Conservation (phyloP, 2,329 filamentous ascomycete genomes). For the Botrytis galanthina region DNA sequence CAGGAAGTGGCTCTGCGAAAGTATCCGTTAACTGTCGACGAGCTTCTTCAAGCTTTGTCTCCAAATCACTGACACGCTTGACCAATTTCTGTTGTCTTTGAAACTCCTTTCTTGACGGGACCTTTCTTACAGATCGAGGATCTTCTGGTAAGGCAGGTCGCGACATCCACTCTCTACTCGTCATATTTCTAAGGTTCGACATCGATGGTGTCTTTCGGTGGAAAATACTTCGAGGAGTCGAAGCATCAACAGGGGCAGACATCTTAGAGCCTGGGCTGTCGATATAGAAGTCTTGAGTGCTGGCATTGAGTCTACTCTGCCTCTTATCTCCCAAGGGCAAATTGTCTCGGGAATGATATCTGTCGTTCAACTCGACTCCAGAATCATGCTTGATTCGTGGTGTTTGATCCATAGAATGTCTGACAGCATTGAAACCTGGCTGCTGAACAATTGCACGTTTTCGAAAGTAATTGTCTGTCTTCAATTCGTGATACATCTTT, state of each 20-base stretch:
- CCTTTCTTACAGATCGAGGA: conserved; percentile 38
- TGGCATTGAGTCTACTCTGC: conserved; percentile 31
- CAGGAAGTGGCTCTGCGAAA: conserved; percentile 41
- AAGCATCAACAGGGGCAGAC: conserved; percentile 18
- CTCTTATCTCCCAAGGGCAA: conserved; percentile 33
- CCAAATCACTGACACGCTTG: conserved; percentile 60
- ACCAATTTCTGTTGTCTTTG: conserved; percentile 55
- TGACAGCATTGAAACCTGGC: conserved; percentile 5
- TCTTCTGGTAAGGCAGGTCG: conserved; percentile 4
- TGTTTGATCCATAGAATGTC: conserved; percentile 6
- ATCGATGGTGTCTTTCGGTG: conserved; percentile 33
- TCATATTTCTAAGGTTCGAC: conserved; percentile 29
- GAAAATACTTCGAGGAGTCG: conserved; percentile 27
- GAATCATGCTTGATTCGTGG: conserved; percentile 34
- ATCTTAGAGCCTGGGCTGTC: conserved; percentile 23
- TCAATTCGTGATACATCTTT: conserved; percentile 52
- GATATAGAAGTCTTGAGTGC: conserved; percentile 23
- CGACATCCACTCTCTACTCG: conserved; percentile 17
- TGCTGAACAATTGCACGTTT: conserved; percentile 38
- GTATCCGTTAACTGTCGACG: conserved; percentile 52
- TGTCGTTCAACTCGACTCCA: conserved; percentile 29
- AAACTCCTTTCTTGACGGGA: conserved; percentile 55
- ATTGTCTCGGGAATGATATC: conserved; percentile 17
- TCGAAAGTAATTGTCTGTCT: conserved; percentile 47
- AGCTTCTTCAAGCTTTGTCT: conserved; percentile 55